A percentile compares a stretch with the other conserved stretches of the same genome.
Evolutionary conservation across 2,329 filamentous ascomycete species (phyloP).

Genomic region (Ascochyta viciae-villosae): DNA sequence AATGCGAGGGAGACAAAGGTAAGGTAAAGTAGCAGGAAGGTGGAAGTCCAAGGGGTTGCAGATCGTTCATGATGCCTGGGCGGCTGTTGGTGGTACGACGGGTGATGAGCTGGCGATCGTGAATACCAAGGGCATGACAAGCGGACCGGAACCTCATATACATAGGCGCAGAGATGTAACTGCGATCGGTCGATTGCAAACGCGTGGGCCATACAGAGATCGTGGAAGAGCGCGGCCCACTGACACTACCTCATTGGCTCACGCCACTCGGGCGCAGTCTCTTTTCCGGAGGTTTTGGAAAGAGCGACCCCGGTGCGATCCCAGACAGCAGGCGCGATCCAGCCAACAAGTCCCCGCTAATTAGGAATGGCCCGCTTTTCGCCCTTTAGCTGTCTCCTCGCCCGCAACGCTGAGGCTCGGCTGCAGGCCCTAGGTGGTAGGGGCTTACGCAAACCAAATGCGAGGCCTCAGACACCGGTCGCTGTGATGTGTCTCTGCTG

Average conservation of each 20-base stretch:
- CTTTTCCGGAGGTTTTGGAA: constrained; percentile 4
- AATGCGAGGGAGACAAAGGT: constrained; percentile 36
- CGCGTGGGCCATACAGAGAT: background rate
- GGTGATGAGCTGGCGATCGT: constrained; percentile 12
- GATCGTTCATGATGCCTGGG: constrained; percentile 13
- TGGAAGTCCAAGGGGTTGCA: constrained; percentile 10
- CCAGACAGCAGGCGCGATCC: constrained; percentile 2
- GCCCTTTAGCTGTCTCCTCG: background rate
- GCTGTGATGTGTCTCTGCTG: constrained; percentile 6
- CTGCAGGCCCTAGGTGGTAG: background rate
- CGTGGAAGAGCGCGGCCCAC: background rate
- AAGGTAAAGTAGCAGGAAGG: constrained; percentile 46
- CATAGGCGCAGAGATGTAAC: background rate
- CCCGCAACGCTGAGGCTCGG: constrained; percentile 1
- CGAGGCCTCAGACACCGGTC: constrained; percentile 8
- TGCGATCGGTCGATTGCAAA: constrained; percentile 11
- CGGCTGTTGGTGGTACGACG: constrained; percentile 22
- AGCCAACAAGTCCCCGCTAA: constrained; percentile 5
- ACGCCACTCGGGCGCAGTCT: constrained; percentile 1
- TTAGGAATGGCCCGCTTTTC: background rate
- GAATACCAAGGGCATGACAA: background rate
- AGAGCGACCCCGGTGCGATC: constrained; percentile 4
- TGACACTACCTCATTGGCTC: constrained; percentile 12
- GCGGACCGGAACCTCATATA: constrained; percentile 14
- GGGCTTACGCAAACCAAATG: constrained; percentile 6